Conservation (phyloP, 179 eudicot species). For the Spergularia azorica region DNA sequence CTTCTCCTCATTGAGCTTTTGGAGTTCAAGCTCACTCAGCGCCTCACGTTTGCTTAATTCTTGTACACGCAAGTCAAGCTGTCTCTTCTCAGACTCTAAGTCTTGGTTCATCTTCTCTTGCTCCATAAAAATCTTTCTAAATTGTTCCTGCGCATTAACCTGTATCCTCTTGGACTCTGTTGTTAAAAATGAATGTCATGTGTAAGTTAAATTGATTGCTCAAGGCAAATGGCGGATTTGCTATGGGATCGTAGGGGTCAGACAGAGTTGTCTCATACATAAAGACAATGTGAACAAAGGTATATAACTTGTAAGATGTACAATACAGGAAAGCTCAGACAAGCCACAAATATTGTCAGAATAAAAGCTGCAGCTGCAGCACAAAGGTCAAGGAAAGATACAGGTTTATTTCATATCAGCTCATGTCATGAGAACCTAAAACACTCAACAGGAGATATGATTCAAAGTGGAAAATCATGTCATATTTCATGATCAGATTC, state of each 20-base stretch:
- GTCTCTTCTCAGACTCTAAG: conserved; percentile 17
- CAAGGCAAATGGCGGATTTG: background rate
- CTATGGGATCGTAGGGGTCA: background rate
- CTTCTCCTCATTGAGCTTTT: conserved; percentile 16
- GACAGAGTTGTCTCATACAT: background rate
- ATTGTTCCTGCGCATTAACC: background rate
- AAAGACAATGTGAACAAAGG: too few relatives aligned
- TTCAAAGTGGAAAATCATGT: too few relatives aligned
- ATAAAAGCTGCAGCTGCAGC: background rate
- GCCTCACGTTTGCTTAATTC: conserved; percentile 20
- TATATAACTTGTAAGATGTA: too few relatives aligned
- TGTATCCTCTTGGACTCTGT: conserved; percentile 14
- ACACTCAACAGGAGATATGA: background rate
- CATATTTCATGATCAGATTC: too few relatives aligned
- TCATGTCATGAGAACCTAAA: background rate
- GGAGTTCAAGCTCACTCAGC: conserved; percentile 8
- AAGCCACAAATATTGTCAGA: too few relatives aligned
- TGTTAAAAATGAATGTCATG: background rate
- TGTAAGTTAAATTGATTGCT: background rate
- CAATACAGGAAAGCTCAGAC: too few relatives aligned
- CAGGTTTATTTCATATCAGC: too few relatives aligned
- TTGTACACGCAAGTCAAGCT: conserved; percentile 12
- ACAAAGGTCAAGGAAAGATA: too few relatives aligned
- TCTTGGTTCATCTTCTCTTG: conserved; percentile 16
- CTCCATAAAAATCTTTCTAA: conserved; percentile 2